Evolutionary conservation across 768 basidiomycete genomes (phyloP).

Genomic region (Stropharia rugosoannulata): DNA sequence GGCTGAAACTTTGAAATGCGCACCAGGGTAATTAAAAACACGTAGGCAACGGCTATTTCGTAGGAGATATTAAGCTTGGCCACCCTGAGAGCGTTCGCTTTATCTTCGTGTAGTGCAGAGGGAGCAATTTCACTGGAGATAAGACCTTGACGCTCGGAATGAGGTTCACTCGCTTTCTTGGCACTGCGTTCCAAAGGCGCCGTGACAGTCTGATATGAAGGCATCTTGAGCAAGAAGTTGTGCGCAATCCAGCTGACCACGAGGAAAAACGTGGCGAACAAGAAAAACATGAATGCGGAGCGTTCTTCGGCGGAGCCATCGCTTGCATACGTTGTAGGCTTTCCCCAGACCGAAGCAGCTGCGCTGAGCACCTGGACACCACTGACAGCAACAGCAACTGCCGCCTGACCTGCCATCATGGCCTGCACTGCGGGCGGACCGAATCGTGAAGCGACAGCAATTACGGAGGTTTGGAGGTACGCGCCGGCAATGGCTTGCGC

Average conservation of each 20-base stretch:
- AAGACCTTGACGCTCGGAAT: slow-evolving; percentile 35
- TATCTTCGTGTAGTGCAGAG: slow-evolving; percentile 29
- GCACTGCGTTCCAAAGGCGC: slow-evolving; percentile 40
- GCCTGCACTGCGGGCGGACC: slow-evolving; percentile 72
- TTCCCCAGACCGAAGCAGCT: slow-evolving; percentile 51
- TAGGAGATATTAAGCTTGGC: slow-evolving; percentile 66
- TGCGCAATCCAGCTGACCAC: slow-evolving; percentile 53
- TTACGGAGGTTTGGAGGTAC: slow-evolving; percentile 75
- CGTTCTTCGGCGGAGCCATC: slow-evolving; percentile 56
- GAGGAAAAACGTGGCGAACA: slow-evolving; percentile 66
- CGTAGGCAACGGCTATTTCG: slow-evolving; percentile 72
- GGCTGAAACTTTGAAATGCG: slow-evolving; percentile 20
- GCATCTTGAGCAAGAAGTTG: slow-evolving; percentile 54
- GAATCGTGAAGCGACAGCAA: slow-evolving; percentile 81
- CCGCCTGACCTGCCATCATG: slow-evolving; percentile 83
- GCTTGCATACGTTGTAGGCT: slow-evolving; percentile 28
- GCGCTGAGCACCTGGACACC: slow-evolving; percentile 72
- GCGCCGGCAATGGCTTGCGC: slow-evolving; percentile 61
- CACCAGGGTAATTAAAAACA: slow-evolving; percentile 81
- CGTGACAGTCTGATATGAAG: slow-evolving; percentile 56
- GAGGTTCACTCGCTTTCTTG: slow-evolving; percentile 20
- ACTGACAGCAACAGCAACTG: slow-evolving; percentile 80
- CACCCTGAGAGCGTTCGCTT: slow-evolving; percentile 46
- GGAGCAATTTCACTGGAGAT: slow-evolving; percentile 27
- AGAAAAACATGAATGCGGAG: slow-evolving; percentile 77